Evolutionary conservation across 768 basidiomycete species (phyloP), one percentile per base, ranked within the genome.

Genomic region (Pisolithus marmoratus): DNA sequence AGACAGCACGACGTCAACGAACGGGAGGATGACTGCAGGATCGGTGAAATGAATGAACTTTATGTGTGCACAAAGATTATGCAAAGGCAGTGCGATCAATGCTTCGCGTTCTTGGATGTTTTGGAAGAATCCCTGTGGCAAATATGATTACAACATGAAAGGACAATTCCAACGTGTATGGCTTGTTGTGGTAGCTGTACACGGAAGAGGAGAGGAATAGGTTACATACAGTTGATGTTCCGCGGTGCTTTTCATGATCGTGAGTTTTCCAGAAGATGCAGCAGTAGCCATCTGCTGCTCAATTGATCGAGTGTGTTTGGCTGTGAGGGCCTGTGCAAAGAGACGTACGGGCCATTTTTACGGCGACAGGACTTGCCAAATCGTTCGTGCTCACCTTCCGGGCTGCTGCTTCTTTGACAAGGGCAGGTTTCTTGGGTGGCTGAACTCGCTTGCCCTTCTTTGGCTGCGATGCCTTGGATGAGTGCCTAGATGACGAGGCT

Each of bases 241-340:
- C 34, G 34, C 74, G 14, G 71, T 68, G 54, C 84, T 80, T 71
- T 88, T 90, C 92, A 97, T 92, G 66, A 97, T 93, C 26, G 90
- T 90, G 55, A 97, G 75, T 66, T 90, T 92, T 37, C 94, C 94
- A 40, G 84, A 75, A 5, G 90, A 92, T 3, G 94, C 94, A 7
- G 92, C 92, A 46, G 82, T 73, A 12, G 91, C 88, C 83, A 94
- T 91, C 69, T 94, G 93, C 50, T 80, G 77, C 67, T 97, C 94
- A 60, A 97, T 94, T 20, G 88, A 90, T 66, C 82, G 84, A 67
- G 89, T 92, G 64, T 96, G 94, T 72, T 93, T 94, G 48, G 91
- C 87, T 53, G 87, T 87, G 57, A 96, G 76, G 62, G 82, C 75
- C 93, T 95, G 51, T 17, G 37, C 22, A 41, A 19, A 41, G 40